A percentile compares a stretch with the other conserved stretches of the same genome.
Evolutionary conservation across 805 yeast species (phyloP).

Genomic region (Wickerhamiella domercqiae): DNA sequence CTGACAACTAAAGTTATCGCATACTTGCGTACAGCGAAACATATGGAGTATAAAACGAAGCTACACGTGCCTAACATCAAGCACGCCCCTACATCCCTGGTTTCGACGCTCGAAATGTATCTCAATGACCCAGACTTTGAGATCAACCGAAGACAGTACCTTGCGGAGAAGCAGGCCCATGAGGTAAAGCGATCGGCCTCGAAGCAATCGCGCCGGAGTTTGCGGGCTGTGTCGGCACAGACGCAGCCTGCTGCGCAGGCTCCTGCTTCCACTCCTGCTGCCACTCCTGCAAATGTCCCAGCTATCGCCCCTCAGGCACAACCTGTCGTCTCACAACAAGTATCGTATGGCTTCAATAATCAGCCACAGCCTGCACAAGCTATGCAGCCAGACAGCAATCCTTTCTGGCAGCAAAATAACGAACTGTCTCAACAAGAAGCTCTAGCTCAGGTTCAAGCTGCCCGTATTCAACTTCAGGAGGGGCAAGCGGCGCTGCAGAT

Average conservation of each 20-base stretch:
- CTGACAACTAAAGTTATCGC: constrained; percentile 78
- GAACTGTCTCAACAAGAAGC: constrained; percentile 3
- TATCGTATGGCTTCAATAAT: constrained; percentile 1
- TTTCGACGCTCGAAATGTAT: constrained; percentile 76
- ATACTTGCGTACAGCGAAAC: constrained; percentile 79
- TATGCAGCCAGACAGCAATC: constrained; percentile 9
- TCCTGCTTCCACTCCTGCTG: neutral
- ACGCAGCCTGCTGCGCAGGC: constrained; percentile 6
- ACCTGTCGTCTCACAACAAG: neutral
- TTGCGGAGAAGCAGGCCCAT: constrained; percentile 45
- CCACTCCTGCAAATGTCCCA: neutral
- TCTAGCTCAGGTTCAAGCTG: constrained; percentile 13
- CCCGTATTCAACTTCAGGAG: constrained; percentile 16
- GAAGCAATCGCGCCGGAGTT: constrained; percentile 1
- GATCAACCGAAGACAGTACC: constrained; percentile 56
- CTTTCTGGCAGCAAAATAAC: constrained; percentile 9
- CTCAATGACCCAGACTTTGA: constrained; percentile 77
- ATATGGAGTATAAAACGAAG: constrained; percentile 71
- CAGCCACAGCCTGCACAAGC: constrained; percentile 2
- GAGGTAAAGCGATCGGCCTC: constrained; percentile 9
- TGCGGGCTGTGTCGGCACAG: constrained; percentile 1
- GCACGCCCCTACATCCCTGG: constrained; percentile 92
- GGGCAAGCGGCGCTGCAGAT: constrained; percentile 19
- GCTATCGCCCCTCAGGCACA: neutral
- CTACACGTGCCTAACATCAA: constrained; percentile 88